phyloP scores from a whole-genome alignment of 2,329 filamentous ascomycete genomes.

The Metarhizium guizhouense region DNA sequence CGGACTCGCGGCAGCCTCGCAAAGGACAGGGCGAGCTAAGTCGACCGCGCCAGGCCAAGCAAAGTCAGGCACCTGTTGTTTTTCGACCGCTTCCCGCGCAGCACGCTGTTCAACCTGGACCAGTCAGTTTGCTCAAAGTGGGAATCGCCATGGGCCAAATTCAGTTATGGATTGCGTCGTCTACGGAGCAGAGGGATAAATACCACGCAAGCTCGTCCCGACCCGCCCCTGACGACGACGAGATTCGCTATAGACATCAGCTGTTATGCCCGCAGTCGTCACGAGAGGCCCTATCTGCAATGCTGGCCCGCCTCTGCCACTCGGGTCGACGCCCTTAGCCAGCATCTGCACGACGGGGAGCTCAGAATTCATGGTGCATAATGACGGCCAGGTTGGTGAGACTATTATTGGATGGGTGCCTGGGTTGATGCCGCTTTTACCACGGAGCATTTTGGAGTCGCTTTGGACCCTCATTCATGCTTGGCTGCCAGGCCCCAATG shows the following conservation, averaged over 20 bases:
- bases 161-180: not conserved
- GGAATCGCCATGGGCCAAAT: not conserved
- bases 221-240: not conserved
- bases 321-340: not conserved
- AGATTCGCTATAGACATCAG: constrained; percentile 2
- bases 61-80: not conserved
- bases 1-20: not conserved
- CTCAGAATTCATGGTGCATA: not conserved
- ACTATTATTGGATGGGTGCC: constrained; percentile 1
- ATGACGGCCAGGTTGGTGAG: not conserved
- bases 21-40: not conserved
- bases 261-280: constrained; percentile 4
- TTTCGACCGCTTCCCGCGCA: not conserved
- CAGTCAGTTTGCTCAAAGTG: not conserved
- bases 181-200: not conserved
- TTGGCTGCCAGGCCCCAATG: not conserved
- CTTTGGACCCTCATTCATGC: too few relatives aligned
- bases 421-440: constrained; percentile 1
- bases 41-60: not conserved
- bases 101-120: not conserved
- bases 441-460: not conserved
- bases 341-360: not conserved
- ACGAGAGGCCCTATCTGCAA: constrained; percentile 1
- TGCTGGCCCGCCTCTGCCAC: not conserved
- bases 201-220: not conserved